These are phyloP conservation scores for Aspergillus tanneri DNA, from an alignment of 2,329 filamentous ascomycete genomes.

Conservation along the genomic window DNA sequence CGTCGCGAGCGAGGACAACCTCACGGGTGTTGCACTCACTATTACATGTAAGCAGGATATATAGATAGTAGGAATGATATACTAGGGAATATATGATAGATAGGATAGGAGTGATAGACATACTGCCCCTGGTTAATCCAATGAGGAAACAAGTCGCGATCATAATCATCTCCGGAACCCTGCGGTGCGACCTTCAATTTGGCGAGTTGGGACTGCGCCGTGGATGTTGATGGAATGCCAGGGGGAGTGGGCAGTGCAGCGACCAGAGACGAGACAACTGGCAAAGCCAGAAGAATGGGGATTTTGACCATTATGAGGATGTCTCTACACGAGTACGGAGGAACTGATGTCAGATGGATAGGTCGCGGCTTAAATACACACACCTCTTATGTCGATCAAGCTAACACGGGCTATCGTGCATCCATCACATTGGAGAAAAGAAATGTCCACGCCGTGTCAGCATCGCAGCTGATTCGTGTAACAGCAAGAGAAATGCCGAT, in stretches of 20 bases:
- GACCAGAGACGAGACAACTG: conserved; percentile 18
- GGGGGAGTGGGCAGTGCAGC: conserved; percentile 49
- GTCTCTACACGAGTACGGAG: too few relatives aligned
- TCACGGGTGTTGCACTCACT: conserved; percentile 72
- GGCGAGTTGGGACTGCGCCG: conserved; percentile 59
- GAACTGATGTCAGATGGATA: neutral
- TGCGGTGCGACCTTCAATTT: conserved; percentile 58
- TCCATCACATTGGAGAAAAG: neutral
- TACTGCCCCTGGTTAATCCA: conserved; percentile 58
- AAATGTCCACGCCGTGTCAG: neutral
- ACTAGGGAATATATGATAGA: neutral
- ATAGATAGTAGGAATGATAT: neutral
- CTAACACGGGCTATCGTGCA: too few relatives aligned
- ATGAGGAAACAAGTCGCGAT: conserved; percentile 67
- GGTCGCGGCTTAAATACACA: too few relatives aligned
- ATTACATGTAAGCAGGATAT: neutral
- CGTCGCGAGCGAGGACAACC: conserved; percentile 71
- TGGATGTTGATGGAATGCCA: conserved; percentile 60
- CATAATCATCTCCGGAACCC: conserved; percentile 58
- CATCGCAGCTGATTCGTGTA: neutral
- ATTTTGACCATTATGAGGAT: neutral
- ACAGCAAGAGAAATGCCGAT: neutral
- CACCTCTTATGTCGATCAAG: neutral
- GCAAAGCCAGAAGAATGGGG: conserved; percentile 20
- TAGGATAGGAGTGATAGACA: conserved; percentile 32